A percentile compares a stretch with the other conserved stretches of the same genome.
Conservation (phyloP, 257 asterid genomes). For the Plectranthus barbatus region DNA sequence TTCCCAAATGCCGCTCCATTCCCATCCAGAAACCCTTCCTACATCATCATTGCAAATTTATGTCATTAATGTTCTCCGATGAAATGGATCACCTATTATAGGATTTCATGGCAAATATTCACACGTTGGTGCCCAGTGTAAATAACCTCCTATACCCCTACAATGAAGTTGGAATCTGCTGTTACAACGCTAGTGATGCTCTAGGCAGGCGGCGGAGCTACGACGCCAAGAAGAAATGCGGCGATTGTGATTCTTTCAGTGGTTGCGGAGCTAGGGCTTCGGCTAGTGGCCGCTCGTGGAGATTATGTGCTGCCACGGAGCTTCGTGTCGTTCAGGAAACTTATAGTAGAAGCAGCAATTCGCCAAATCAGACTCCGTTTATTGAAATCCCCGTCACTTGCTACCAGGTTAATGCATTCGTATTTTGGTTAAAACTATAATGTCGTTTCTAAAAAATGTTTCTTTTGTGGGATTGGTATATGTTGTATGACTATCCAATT, state of each 20-base stretch:
- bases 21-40: constrained; percentile 15
- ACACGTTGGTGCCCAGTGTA: constrained; percentile 24
- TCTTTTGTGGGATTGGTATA: neutral
- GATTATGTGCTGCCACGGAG: constrained; percentile 38
- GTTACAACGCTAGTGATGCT: constrained; percentile 11
- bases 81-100: constrained; percentile 28
- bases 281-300: constrained; percentile 28
- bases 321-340: constrained; percentile 29
- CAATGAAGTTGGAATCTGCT: constrained; percentile 8
- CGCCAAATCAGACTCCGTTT: constrained; percentile 24
- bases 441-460: neutral
- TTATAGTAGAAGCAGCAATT: constrained; percentile 16
- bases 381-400: constrained; percentile 88
- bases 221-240: constrained; percentile 19
- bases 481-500: neutral
- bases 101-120: constrained; percentile 39
- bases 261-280: constrained; percentile 30
- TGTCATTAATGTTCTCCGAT: neutral
- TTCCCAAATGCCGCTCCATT: constrained; percentile 5
- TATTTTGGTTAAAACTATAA: neutral
- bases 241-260: constrained; percentile 5
- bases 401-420: constrained; percentile 52
- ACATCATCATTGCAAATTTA: neutral
- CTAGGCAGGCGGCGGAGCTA: constrained; percentile 14
- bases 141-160: constrained; percentile 13